Evolutionary conservation across 768 basidiomycete genomes (phyloP).

Genomic region (Rhizopogon rudus): DNA sequence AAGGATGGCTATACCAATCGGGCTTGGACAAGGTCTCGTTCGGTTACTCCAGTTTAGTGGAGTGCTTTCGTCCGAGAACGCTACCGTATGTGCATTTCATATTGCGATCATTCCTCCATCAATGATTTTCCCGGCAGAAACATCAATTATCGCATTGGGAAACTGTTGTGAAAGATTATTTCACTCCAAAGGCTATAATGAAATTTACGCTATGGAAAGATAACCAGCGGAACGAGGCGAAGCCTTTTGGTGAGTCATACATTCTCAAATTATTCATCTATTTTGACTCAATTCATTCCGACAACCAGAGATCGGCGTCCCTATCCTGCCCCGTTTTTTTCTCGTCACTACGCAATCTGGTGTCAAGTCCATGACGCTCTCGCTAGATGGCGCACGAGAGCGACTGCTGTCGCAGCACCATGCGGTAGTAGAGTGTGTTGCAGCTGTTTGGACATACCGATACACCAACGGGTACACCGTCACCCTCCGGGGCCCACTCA

Average conservation of each 20-base stretch:
- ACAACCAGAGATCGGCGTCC: conserved; percentile 66
- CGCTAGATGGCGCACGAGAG: conserved; percentile 74
- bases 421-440: conserved; percentile 61
- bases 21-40: conserved; percentile 58
- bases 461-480: conserved; percentile 79
- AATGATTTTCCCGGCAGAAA: conserved; percentile 37
- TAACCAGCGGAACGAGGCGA: conserved; percentile 72
- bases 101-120: conserved; percentile 5
- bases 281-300: conserved; percentile 6
- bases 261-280: conserved; percentile 6
- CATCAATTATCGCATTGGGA: conserved; percentile 65
- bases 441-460: conserved; percentile 77
- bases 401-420: conserved; percentile 43
- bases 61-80: conserved; percentile 49
- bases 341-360: conserved; percentile 81
- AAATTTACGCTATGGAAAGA: conserved; percentile 88
- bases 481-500: conserved; percentile 69
- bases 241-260: conserved; percentile 60
- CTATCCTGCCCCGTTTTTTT: conserved; percentile 80
- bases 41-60: conserved; percentile 71
- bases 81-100: conserved; percentile 33
- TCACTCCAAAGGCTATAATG: conserved; percentile 65
- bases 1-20: conserved; percentile 33
- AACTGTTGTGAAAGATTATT: conserved; percentile 60
- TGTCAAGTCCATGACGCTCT: conserved; percentile 78